A percentile compares a stretch with the other conserved stretches of the same genome.
These are phyloP conservation scores for Leccinum incarnatum DNA, from an alignment of 768 basidiomycete genomes.

Conservation along the genomic window DNA sequence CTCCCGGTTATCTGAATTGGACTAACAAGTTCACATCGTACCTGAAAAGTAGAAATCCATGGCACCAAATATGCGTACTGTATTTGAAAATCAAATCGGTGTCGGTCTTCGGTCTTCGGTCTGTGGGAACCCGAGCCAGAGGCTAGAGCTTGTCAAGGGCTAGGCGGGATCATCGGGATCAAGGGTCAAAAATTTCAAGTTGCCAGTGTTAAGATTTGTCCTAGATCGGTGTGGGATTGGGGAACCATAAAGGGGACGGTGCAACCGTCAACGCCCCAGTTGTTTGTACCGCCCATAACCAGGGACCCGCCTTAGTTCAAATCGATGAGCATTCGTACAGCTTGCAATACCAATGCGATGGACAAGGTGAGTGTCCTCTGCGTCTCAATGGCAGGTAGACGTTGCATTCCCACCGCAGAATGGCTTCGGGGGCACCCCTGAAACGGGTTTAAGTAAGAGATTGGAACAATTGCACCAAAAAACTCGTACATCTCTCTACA, in stretches of 20 bases:
- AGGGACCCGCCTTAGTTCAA: background rate
- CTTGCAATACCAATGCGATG: background rate
- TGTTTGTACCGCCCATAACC: background rate
- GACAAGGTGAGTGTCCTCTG: background rate
- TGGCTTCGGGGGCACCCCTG: background rate
- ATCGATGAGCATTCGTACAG: background rate
- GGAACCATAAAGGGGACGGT: background rate
- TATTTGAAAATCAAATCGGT: slow-evolving; percentile 19
- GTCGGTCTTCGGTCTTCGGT: background rate
- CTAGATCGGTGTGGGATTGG: background rate
- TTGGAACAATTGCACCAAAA: background rate
- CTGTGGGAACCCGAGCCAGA: background rate
- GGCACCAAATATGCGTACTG: slow-evolving; percentile 2
- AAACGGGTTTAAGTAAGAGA: background rate
- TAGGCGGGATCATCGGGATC: slow-evolving; percentile 1
- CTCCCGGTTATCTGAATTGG: background rate
- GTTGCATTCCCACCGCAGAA: background rate
- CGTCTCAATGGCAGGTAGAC: background rate
- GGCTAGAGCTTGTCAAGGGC: background rate
- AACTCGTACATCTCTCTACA: background rate
- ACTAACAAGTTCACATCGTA: background rate
- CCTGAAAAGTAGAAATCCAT: background rate
- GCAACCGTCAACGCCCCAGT: background rate
- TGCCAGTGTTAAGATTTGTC: background rate
- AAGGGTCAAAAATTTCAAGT: background rate